phyloP scores from a whole-genome alignment of 192 early-diverging fungal species.

The Kappamyces sp. region DNA sequence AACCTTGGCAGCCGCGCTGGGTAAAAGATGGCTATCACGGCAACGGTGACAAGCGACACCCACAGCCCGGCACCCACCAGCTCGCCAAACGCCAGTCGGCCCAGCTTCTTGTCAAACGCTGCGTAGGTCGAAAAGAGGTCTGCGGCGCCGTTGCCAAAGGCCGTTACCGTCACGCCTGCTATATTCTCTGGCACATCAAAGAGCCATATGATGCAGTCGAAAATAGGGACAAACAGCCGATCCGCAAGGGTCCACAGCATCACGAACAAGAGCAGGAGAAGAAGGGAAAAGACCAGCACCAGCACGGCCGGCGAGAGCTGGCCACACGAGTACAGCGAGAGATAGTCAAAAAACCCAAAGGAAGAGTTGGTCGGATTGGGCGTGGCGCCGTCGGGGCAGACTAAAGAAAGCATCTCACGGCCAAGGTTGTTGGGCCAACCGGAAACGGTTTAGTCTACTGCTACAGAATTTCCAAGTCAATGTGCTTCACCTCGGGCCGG shows the following conservation, averaged over 20 bases:
- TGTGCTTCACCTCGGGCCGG: slow-evolving; percentile 50
- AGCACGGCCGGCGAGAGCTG: too few relatives aligned
- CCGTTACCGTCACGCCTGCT: slow-evolving; percentile 47
- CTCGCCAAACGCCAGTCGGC: slow-evolving; percentile 79
- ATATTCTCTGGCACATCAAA: slow-evolving; percentile 79
- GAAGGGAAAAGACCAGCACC: too few relatives aligned
- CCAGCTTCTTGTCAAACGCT: slow-evolving; percentile 29
- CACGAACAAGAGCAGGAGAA: too few relatives aligned
- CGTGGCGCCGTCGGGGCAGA: too few relatives aligned
- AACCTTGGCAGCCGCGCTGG: slow-evolving; percentile 57
- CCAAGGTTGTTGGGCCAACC: too few relatives aligned
- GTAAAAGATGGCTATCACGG: slow-evolving; percentile 70
- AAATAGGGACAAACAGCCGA: too few relatives aligned
- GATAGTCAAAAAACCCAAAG: too few relatives aligned
- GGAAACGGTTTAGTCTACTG: too few relatives aligned
- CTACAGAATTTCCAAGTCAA: slow-evolving; percentile 44
- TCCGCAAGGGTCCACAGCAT: too few relatives aligned
- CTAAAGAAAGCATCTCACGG: too few relatives aligned
- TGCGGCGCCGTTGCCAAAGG: slow-evolving; percentile 82
- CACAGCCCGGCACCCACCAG: slow-evolving; percentile 85
- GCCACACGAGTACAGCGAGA: too few relatives aligned
- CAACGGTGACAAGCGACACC: slow-evolving; percentile 76
- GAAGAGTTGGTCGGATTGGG: too few relatives aligned
- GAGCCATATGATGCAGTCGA: slow-evolving; percentile 64
- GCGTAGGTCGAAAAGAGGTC: slow-evolving; percentile 85